Base-by-base conservation (phyloP, 140 eudicot genomes). In the Senecio squalidus region DNA sequence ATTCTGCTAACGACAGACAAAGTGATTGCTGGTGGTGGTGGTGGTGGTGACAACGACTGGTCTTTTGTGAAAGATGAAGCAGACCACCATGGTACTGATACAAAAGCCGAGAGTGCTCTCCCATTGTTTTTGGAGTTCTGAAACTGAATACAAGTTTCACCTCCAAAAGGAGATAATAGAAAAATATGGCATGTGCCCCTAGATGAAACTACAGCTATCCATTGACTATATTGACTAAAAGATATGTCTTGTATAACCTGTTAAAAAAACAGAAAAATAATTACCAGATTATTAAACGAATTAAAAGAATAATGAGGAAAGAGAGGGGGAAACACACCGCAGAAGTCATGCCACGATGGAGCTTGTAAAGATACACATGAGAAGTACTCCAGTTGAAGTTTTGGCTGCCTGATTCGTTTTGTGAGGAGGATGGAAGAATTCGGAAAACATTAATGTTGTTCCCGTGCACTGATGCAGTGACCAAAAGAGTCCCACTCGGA, bases 401-500 rank as follows among this genome's bases (percentile, higher is more conserved):
- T 43, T 43, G 74, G 65, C 40, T 55, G 61, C 88, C 85, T 4
- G 91, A 78, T 69, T 83, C 98, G 39, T 56, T 69, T 43, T 74
- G 79, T 17, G 74, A 68, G 60, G 69, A 71, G 26, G 77, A 61
- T 10, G 95, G 94, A 86, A 86, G 76, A 54, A 91, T 83, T 22
- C 96, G 81, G 65, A 86, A 91, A 3, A 91, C 70, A 46, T 91
- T 91, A 22, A 91, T 83, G 55, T 83, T 86, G 70, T 86, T 83
- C 29, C 98, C 98, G 47, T 83, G 76, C 38, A 86, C 69, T n/a
- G 98, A 91, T 51, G 98, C 96, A 28, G 96, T 91, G 29, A 91
- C 96, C 54, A 91, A 70, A 53, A 91, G 96, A 40, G 96, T 86
- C 76, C 98, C 98, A 72, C 98, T 91, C 9, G 94, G 98, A 66